Evolutionary conservation across 2,329 filamentous ascomycete genomes (phyloP).

Genomic region (Cordyceps pruinosa): DNA sequence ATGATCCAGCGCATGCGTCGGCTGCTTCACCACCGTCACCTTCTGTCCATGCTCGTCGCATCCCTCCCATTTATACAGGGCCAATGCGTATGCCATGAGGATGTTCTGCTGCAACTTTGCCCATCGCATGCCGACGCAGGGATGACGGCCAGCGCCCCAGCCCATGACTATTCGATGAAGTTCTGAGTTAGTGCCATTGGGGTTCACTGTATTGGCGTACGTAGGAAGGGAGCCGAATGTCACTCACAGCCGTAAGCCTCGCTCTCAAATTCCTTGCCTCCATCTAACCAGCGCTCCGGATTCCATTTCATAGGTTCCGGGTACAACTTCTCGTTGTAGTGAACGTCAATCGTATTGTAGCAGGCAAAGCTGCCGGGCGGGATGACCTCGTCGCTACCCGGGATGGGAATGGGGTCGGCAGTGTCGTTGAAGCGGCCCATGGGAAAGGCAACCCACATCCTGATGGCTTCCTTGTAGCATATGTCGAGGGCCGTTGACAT

Average conservation of each 20-base stretch:
- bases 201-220: no score
- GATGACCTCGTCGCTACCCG: slow-evolving; percentile 17
- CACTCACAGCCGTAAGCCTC: slow-evolving; percentile 12
- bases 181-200: no score
- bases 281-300: slow-evolving; percentile 16
- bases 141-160: slow-evolving; percentile 16
- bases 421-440: neutral
- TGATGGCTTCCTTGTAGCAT: slow-evolving; percentile 15
- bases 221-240: no score
- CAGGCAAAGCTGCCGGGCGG: slow-evolving; percentile 16
- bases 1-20: no score
- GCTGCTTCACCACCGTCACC: no score
- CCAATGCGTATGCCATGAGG: slow-evolving; percentile 12
- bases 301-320: slow-evolving; percentile 16
- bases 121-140: slow-evolving; percentile 15
- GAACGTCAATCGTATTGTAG: slow-evolving; percentile 20
- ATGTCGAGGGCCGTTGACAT: slow-evolving; percentile 14
- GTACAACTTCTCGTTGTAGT: slow-evolving; percentile 20
- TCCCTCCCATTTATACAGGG: slow-evolving; percentile 11
- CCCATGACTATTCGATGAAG: slow-evolving; percentile 10
- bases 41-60: no score
- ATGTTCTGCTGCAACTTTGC: slow-evolving; percentile 17
- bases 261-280: neutral
- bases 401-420: neutral
- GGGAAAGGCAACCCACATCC: slow-evolving; percentile 15